Conservation (phyloP, 805 yeast genomes). For the Wickerhamiella musiphila region DNA sequence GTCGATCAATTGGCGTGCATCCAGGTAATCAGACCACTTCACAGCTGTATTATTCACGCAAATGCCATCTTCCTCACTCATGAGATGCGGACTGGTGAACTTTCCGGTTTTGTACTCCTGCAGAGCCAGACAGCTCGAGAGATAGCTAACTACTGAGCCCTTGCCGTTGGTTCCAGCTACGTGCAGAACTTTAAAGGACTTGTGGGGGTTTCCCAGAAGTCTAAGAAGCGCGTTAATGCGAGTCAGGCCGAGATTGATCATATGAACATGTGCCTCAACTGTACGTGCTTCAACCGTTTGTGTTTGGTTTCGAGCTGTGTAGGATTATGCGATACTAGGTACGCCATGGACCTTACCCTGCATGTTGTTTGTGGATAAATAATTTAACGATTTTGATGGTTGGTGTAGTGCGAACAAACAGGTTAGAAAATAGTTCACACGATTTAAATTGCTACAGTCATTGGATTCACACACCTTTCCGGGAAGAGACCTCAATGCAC, state of each 20-base stretch:
- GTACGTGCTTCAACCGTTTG: too few relatives aligned
- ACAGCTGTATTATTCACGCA: conserved; percentile 46
- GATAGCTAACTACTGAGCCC: conserved; percentile 78
- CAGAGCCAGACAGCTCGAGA: conserved; percentile 42
- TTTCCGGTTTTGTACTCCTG: conserved; percentile 43
- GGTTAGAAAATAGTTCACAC: too few relatives aligned
- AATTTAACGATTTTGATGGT: not conserved
- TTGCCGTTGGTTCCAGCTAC: conserved; percentile 96
- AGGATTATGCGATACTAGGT: not conserved
- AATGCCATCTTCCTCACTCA: conserved; percentile 60
- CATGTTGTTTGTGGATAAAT: not conserved
- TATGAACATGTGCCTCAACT: too few relatives aligned
- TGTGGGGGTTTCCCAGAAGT: conserved; percentile 53
- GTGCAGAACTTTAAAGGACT: conserved; percentile 51
- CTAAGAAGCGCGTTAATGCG: conserved; percentile 31
- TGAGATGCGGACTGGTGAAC: conserved; percentile 78
- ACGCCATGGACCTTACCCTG: not conserved
- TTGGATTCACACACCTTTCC: too few relatives aligned
- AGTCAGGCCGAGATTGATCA: conserved; percentile 41
- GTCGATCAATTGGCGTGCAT: conserved; percentile 28
- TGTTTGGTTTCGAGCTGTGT: not conserved
- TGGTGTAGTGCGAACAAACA: not conserved
- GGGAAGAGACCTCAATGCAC: too few relatives aligned
- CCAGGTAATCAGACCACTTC: conserved; percentile 27
- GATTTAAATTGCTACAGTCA: too few relatives aligned